Conservation (phyloP, 495 filamentous ascomycete species). For the Cudoniella acicularis region DNA sequence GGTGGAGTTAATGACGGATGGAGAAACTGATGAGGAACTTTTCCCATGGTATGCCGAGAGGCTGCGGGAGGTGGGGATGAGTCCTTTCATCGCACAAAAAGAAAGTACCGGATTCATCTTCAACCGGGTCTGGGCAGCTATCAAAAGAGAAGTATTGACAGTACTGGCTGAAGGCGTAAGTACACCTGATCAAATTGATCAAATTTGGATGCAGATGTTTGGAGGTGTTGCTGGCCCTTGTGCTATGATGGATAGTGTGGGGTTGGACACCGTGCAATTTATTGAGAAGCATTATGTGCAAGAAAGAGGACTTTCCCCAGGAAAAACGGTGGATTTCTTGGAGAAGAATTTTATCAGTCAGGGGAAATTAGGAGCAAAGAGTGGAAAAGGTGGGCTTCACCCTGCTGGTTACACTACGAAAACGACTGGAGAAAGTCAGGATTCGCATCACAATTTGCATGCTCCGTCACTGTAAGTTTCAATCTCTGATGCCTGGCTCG, state of each 20-base stretch:
- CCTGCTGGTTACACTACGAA: slow-evolving; percentile 8
- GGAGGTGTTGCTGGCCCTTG: not conserved
- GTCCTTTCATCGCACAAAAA: slow-evolving; percentile 36
- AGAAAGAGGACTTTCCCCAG: slow-evolving; percentile 35
- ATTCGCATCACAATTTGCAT: slow-evolving; percentile 8
- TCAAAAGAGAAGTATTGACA: slow-evolving; percentile 49
- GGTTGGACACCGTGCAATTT: slow-evolving; percentile 48
- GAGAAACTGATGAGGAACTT: slow-evolving; percentile 35
- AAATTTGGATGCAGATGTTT: slow-evolving; percentile 36
- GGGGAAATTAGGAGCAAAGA: slow-evolving; percentile 30
- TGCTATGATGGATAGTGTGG: slow-evolving; percentile 32
- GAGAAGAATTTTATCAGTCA: slow-evolving; percentile 37
- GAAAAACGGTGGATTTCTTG: slow-evolving; percentile 37
- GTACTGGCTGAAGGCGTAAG: slow-evolving; percentile 49
- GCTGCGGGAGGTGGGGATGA: slow-evolving; percentile 40
- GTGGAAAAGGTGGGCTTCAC: slow-evolving; percentile 27
- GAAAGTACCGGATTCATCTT: slow-evolving; percentile 56
- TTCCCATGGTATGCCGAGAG: slow-evolving; percentile 39
- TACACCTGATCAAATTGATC: slow-evolving; percentile 44
- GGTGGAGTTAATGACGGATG: slow-evolving; percentile 55
- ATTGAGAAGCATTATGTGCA: slow-evolving; percentile 39
- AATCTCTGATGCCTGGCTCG: too few relatives aligned
- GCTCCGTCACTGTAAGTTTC: slow-evolving; percentile 9
- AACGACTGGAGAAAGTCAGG: not conserved
- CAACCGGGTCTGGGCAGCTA: slow-evolving; percentile 56